A percentile compares a stretch with the other conserved stretches of the same genome.
Evolutionary conservation across 2,329 filamentous ascomycete genomes (phyloP).

Genomic region (Xylariaceae sp.): DNA sequence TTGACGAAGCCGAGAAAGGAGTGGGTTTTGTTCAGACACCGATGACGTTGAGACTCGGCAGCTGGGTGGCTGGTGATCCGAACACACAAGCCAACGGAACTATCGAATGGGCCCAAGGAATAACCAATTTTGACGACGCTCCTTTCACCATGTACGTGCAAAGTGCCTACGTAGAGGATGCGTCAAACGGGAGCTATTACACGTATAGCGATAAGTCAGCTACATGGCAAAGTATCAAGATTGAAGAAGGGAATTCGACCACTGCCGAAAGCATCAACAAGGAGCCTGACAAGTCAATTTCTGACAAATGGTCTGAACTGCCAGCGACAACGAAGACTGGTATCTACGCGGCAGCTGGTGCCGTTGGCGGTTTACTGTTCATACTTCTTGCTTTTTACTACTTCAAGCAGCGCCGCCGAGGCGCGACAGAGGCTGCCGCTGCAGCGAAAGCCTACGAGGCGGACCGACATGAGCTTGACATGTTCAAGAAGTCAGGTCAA

Average conservation of each 20-base stretch:
- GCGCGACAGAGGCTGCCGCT: constrained; percentile 46
- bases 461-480: constrained; percentile 50
- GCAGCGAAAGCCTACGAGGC: constrained; percentile 42
- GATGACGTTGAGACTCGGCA: constrained; percentile 64
- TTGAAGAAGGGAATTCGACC: constrained; percentile 54
- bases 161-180: constrained; percentile 52
- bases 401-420: constrained; percentile 50
- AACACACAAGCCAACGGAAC: constrained; percentile 48
- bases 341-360: constrained; percentile 48
- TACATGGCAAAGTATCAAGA: constrained; percentile 60
- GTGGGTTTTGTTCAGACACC: constrained; percentile 72
- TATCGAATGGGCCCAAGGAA: constrained; percentile 66
- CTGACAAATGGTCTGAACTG: constrained; percentile 53
- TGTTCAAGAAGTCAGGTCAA: constrained; percentile 44
- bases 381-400: constrained; percentile 47
- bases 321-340: constrained; percentile 47
- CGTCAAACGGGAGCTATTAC: constrained; percentile 62
- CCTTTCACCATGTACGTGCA: constrained; percentile 75
- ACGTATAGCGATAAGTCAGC: constrained; percentile 60
- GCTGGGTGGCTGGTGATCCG: constrained; percentile 61
- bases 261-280: constrained; percentile 42
- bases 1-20: constrained; percentile 58
- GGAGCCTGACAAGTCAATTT: constrained; percentile 37
- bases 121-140: constrained; percentile 60
- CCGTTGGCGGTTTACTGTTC: constrained; percentile 34